phyloP scores from a whole-genome alignment of 2,329 filamentous ascomycete genomes.

The Exophiala oligosperma region DNA sequence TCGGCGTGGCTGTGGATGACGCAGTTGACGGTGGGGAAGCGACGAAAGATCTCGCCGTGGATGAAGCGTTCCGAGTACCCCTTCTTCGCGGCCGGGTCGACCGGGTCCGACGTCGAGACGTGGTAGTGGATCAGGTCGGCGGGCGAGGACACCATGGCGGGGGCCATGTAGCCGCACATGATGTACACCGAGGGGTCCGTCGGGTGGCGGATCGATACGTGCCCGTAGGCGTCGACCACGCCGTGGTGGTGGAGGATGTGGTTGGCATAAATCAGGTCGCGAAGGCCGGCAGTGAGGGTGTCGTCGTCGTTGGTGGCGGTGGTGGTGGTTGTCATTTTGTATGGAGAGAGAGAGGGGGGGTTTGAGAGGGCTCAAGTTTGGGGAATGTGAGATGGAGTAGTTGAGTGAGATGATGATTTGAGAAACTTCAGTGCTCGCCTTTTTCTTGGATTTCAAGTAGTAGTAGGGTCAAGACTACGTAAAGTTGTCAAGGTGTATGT shows the following conservation, averaged over 20 bases:
- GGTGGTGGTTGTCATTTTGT: neutral
- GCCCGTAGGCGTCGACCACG: conserved; percentile 58
- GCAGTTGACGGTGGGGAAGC: conserved; percentile 41
- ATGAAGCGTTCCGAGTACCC: conserved; percentile 50
- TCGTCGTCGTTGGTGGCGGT: neutral
- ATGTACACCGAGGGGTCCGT: conserved; percentile 48
- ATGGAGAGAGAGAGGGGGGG: too few relatives aligned
- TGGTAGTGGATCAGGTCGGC: conserved; percentile 51
- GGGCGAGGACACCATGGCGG: conserved; percentile 46
- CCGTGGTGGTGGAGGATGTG: conserved; percentile 51
- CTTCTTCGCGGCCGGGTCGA: conserved; percentile 40
- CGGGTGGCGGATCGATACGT: conserved; percentile 57
- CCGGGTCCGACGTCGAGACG: conserved; percentile 44
- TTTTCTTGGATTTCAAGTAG: too few relatives aligned
- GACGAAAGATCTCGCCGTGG: conserved; percentile 49
- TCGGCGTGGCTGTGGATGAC: conserved; percentile 50
- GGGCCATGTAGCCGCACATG: conserved; percentile 50
- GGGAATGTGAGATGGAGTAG: too few relatives aligned
- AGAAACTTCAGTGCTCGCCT: too few relatives aligned
- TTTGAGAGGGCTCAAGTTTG: too few relatives aligned
- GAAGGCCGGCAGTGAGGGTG: conserved; percentile 11
- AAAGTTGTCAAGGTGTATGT: too few relatives aligned
- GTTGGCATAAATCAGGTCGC: conserved; percentile 26
- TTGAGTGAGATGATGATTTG: too few relatives aligned
- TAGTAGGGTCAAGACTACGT: too few relatives aligned